phyloP scores from a whole-genome alignment of 2,329 filamentous ascomycete genomes.

The Xylariaceae sp. region DNA sequence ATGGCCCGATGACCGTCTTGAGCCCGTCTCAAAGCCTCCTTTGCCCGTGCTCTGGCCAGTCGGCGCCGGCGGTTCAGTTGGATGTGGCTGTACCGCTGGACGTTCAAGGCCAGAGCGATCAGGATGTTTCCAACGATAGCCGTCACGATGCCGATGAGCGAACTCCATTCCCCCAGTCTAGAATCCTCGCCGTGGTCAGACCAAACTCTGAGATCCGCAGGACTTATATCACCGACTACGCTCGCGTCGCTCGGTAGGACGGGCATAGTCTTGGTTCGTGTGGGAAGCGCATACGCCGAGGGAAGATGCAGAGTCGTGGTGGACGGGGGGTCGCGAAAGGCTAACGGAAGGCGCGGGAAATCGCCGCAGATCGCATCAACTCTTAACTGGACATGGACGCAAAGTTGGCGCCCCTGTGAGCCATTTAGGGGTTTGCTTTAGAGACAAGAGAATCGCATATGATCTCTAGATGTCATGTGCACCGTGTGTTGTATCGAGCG shows the following conservation, averaged over 20 bases:
- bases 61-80: conserved; percentile 67
- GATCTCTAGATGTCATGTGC: conserved; percentile 14
- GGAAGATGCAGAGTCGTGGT: conserved; percentile 1
- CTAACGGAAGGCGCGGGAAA: conserved; percentile 12
- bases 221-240: conserved; percentile 15
- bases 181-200: conserved; percentile 36
- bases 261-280: conserved; percentile 16
- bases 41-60: conserved; percentile 50
- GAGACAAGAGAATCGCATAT: too few relatives aligned
- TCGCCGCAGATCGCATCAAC: conserved; percentile 15
- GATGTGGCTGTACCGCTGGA: conserved; percentile 92
- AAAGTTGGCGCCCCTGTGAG: conserved; percentile 5
- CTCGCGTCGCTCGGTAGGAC: conserved; percentile 14
- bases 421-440: too few relatives aligned
- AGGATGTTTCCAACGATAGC: conserved; percentile 89
- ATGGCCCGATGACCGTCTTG: conserved; percentile 28
- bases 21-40: conserved; percentile 46
- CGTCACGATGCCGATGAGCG: conserved; percentile 88
- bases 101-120: conserved; percentile 92
- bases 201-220: conserved; percentile 16
- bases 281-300: conserved; percentile 9
- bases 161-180: conserved; percentile 71
- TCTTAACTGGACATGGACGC: conserved; percentile 10
- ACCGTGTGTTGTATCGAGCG: too few relatives aligned
- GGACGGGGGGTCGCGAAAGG: conserved; percentile 3